Evolutionary conservation across 2,329 filamentous ascomycete species (phyloP), one percentile per base, ranked within the genome.

Genomic region (Diaporthe humulicola): DNA sequence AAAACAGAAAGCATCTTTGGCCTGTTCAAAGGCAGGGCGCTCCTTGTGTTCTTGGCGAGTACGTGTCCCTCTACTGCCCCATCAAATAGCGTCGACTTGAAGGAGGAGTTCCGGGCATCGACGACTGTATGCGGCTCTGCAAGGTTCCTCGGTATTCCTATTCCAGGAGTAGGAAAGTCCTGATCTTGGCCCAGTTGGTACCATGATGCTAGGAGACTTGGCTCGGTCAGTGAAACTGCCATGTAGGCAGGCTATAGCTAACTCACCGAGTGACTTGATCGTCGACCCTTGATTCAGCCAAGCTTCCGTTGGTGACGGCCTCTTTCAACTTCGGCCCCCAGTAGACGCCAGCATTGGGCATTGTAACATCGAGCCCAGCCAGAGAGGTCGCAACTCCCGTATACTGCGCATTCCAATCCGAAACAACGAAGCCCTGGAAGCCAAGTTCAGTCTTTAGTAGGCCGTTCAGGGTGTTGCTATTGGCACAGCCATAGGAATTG

Each of bases 301-400:
- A 82, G 0, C 88, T 88, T 1, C 91, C 91, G 76, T 93, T 92
- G 15, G 85, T 84, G 19, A 94, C 88, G 0, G 92, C 89, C 6
- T 87, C 82, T 1, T 86, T 84, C 0, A 94, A 86, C 28, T 94
- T 93, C 5, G 81, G 76, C 17, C 85, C 83, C 87, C 87, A 90
- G 71, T 83, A 84, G 0, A 75, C 66, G 4, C 79, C 79, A 0
- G 79, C 82, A 12, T 76, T 83, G 0, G 92, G 92, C 93, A 95
- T 95, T 15, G 88, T 89, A 89, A 94, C 91, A 79, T 95, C 93
- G 38, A 95, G 81, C 38, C 93, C 94, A 4, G 92, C 91, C 73
- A 92, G 83, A 1, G 92, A 87, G 6, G 88, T 88, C 1, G 88
- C 88, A 15, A 93, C 88, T 48, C 92, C 92, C 0, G 90, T 85